Evolutionary conservation across 2,329 filamentous ascomycete species (phyloP), one percentile per base, ranked within the genome.

Genomic region (Aureobasidium pullulans): DNA sequence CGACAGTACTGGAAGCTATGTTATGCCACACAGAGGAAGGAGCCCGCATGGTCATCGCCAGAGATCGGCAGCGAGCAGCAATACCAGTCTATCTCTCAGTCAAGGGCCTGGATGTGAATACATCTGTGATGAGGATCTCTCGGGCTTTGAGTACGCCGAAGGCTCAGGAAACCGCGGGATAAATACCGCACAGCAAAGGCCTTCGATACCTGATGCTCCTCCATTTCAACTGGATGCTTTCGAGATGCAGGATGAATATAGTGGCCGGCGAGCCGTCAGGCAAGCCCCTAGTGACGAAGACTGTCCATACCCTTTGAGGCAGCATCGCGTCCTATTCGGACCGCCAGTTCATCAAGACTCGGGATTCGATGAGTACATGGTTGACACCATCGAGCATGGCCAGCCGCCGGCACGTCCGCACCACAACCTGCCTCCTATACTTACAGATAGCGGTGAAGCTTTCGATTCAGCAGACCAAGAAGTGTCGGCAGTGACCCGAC

Each of bases 1-100:
- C 40, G 73, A 72, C 32, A 77, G 75, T 46, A 75, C 72, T 7
- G 72, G 73, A 31, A 78, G 75, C 8, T 78, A 75, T 64, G 71
- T 77, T 32, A 62, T 77, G n/a, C 69, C 70, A 6, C 64, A 65
- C 8, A 62, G 71, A 53, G 72, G 72, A 28, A 70, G 64, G 63
- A 71, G 65, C 69, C 74, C 57, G 6, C 63, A 65, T 63, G 73
- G 58, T 6, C 75, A 70, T 71, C 54, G 43, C 23, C 67, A 64
- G 8, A 61, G 68, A 42, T 65, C 65, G 9, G 62, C 63, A 19
- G 70, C 69, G 4, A 70, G 67, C 50, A 66, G 64, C 23, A 68
- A 66, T 10, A 68, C 66, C 13, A 59, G 57, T 34, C 28, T 59
- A n/a, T 59, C 57, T 31, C 23, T 57, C 15, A 57, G 54, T 16